A percentile compares a stretch with the other conserved stretches of the same genome.
Evolutionary conservation across 2,329 filamentous ascomycete genomes (phyloP).

Genomic region (Verticillium isaacii): DNA sequence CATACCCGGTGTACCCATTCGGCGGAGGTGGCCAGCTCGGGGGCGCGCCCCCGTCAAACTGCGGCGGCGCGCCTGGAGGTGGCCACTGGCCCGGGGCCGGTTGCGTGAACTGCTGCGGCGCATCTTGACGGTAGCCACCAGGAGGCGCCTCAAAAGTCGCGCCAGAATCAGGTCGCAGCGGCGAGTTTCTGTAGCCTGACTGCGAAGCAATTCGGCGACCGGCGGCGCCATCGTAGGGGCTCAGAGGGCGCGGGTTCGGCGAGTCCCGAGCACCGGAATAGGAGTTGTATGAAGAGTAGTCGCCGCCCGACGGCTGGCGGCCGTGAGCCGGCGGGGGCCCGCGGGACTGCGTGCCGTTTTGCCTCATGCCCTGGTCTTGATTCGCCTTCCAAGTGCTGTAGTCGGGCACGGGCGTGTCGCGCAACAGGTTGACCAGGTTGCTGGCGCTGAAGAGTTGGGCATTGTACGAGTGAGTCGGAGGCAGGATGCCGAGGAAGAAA

Average conservation of each 20-base stretch:
- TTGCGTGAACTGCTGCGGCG: constrained; percentile 6
- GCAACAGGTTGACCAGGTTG: constrained; percentile 69
- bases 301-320: constrained; percentile 36
- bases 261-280: constrained; percentile 8
- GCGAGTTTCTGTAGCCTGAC: constrained; percentile 46
- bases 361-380: constrained; percentile 19
- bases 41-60: constrained; percentile 11
- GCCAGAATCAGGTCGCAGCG: constrained; percentile 43
- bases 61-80: neutral
- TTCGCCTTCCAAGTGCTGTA: constrained; percentile 48
- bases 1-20: constrained; percentile 24
- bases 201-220: constrained; percentile 30
- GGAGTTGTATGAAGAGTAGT: constrained; percentile 27
- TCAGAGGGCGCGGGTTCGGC: constrained; percentile 32
- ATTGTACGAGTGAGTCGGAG: constrained; percentile 67
- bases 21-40: constrained; percentile 23
- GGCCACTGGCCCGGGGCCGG: constrained; percentile 1
- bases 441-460: constrained; percentile 64
- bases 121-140: constrained; percentile 20
- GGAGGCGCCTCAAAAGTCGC: constrained; percentile 37
- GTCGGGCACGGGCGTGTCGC: constrained; percentile 61
- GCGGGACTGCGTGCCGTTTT: constrained; percentile 28
- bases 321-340: constrained; percentile 27
- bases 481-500: constrained; percentile 68
- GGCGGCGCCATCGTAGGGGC: constrained; percentile 37